A percentile compares a stretch with the other conserved stretches of the same genome.
Conservation (phyloP, 1,284 basidiomycete species). For the Erythrobasidium hasegawianum region DNA sequence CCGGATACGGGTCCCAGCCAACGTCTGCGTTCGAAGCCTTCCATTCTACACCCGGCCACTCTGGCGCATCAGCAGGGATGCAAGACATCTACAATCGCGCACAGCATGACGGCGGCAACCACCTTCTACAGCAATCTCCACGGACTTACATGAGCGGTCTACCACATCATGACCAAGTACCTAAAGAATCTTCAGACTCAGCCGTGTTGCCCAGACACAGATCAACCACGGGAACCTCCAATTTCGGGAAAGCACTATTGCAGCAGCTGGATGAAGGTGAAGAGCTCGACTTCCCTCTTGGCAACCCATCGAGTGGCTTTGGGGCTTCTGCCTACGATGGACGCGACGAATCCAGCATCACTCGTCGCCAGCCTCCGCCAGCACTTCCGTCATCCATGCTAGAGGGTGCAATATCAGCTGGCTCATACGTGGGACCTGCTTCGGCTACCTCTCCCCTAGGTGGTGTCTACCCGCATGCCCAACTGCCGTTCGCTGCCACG, state of each 20-base stretch:
- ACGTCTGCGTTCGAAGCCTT: slow-evolving; percentile 65
- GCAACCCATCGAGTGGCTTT: slow-evolving; percentile 19
- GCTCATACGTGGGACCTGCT: slow-evolving; percentile 1
- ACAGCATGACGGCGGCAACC: neutral
- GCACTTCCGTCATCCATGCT: slow-evolving; percentile 1
- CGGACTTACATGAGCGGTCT: neutral
- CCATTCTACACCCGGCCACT: slow-evolving; percentile 55
- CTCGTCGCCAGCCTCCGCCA: slow-evolving; percentile 22
- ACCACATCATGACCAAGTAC: neutral
- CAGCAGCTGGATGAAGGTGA: slow-evolving; percentile 35
- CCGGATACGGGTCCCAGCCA: no score
- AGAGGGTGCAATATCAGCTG: neutral
- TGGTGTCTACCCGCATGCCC: slow-evolving; percentile 5
- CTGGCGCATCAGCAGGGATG: neutral
- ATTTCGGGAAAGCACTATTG: slow-evolving; percentile 31
- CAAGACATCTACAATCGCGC: neutral
- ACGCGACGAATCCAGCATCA: neutral
- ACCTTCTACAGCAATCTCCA: neutral
- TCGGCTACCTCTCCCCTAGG: slow-evolving; percentile 6
- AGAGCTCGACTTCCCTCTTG: slow-evolving; percentile 7
- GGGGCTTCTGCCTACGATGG: slow-evolving; percentile 16
- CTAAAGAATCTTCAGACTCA: no score
- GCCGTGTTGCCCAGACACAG: neutral
- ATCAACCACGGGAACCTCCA: neutral
- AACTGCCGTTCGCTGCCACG: neutral